Conservation (phyloP, 2,329 filamentous ascomycete species). For the Hypomyces rosellus region DNA sequence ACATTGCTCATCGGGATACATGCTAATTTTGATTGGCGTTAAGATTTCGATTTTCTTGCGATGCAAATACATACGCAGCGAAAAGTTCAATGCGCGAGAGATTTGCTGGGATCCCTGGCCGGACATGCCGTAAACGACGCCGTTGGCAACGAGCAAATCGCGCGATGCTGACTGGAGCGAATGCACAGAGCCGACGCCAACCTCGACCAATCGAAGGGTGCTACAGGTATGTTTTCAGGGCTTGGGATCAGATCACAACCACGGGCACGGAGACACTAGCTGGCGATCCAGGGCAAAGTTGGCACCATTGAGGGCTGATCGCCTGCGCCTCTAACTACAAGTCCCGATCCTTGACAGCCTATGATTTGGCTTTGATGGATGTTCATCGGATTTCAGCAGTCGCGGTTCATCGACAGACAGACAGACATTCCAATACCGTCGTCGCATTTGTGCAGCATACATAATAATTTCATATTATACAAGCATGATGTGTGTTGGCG, state of each 20-base stretch:
- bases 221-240: conserved; percentile 1
- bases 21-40: too few species aligned
- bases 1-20: too few species aligned
- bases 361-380: too few species aligned
- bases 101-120: conserved; percentile 7
- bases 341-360: neutral
- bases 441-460: too few species aligned
- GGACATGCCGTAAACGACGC: conserved; percentile 1
- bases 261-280: conserved; percentile 5
- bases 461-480: too few species aligned
- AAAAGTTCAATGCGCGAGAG: conserved; percentile 2
- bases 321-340: conserved; percentile 1
- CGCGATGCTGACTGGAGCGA: conserved; percentile 1
- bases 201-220: conserved; percentile 2
- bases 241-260: conserved; percentile 5
- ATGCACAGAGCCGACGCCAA: conserved; percentile 9
- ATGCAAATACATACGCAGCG: too few species aligned
- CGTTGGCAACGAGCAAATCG: neutral
- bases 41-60: too few species aligned
- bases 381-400: too few species aligned
- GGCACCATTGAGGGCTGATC: conserved; percentile 4
- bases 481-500: too few species aligned
- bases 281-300: conserved; percentile 11
- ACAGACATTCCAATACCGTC: too few species aligned
- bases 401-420: too few species aligned